Evolutionary conservation across 208 protist species (phyloP).

Genomic region (Trypanosoma lewisi): DNA sequence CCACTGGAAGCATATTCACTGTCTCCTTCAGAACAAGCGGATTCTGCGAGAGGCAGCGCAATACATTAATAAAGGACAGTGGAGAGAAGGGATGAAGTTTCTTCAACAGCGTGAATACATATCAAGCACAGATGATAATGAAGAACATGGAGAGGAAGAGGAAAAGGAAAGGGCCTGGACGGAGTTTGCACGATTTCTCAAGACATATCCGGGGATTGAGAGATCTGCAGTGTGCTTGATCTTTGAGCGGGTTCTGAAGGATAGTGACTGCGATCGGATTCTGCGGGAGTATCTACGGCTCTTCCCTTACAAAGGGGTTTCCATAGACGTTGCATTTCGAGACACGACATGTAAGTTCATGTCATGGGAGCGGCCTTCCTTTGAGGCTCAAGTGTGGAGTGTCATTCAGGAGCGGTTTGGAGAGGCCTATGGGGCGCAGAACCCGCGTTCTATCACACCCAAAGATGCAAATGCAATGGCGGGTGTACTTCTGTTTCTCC

Average conservation of each 20-base stretch:
- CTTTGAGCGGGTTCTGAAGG: slow-evolving; percentile 77
- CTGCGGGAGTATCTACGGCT: slow-evolving; percentile 70
- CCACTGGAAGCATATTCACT: slow-evolving; percentile 90
- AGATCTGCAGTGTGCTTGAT: slow-evolving; percentile 63
- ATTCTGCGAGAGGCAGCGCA: slow-evolving; percentile 56
- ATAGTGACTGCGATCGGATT: slow-evolving; percentile 43
- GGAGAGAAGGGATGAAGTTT: slow-evolving; percentile 70
- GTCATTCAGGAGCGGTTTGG: slow-evolving; percentile 78
- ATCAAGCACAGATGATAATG: slow-evolving; percentile 11
- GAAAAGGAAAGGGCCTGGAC: slow-evolving; percentile 32
- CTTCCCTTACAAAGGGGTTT: slow-evolving; percentile 64
- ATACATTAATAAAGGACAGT: slow-evolving; percentile 60
- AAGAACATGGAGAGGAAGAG: no score
- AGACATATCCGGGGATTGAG: slow-evolving; percentile 61
- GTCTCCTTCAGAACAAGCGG: slow-evolving; percentile 74
- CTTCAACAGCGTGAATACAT: slow-evolving; percentile 53
- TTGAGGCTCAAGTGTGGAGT: slow-evolving; percentile 85
- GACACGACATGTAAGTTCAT: slow-evolving; percentile 88
- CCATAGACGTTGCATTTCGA: slow-evolving; percentile 83
- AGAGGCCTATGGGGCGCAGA: slow-evolving; percentile 74
- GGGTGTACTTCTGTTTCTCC: slow-evolving; percentile 85
- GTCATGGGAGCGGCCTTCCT: slow-evolving; percentile 86
- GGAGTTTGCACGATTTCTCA: slow-evolving; percentile 70
- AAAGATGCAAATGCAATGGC: slow-evolving; percentile 80
- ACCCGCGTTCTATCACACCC: slow-evolving; percentile 54